phyloP scores from a whole-genome alignment of 345 rosid species.

The Toxicodendron radicans region DNA sequence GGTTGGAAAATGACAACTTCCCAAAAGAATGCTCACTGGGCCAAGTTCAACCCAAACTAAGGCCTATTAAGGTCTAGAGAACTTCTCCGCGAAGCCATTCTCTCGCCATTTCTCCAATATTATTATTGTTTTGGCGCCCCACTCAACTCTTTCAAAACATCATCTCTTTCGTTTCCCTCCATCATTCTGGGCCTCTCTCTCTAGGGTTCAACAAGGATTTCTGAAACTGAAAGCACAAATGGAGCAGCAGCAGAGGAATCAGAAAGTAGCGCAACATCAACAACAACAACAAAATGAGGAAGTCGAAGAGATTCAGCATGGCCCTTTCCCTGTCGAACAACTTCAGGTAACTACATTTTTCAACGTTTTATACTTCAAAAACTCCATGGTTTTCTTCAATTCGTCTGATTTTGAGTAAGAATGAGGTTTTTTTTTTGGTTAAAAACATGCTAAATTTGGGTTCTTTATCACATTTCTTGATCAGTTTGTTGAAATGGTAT shows the following conservation, averaged over 20 bases:
- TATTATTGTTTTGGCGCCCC: conserved; percentile 21
- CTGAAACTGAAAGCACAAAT: conserved; percentile 5
- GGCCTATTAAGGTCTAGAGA: background rate
- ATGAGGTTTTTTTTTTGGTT: background rate
- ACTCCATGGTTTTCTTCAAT: background rate
- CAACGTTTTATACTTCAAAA: background rate
- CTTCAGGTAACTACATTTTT: conserved; percentile 43
- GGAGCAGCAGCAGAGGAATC: conserved; percentile 51
- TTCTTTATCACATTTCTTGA: background rate
- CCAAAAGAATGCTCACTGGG: too few relatives aligned
- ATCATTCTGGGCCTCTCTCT: background rate
- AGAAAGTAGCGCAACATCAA: conserved; percentile 25
- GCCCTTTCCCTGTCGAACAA: conserved; percentile 61
- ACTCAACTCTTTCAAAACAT: background rate
- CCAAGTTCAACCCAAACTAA: background rate
- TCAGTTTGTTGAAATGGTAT: background rate
- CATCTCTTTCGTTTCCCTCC: conserved; percentile 11
- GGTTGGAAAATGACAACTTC: too few relatives aligned
- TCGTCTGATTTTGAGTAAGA: background rate
- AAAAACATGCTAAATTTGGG: background rate
- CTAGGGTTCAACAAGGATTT: conserved; percentile 6
- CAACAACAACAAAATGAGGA: conserved; percentile 40
- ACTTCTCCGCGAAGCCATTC: background rate
- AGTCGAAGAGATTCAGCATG: conserved; percentile 46
- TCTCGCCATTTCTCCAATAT: background rate